phyloP scores from a whole-genome alignment of 345 rosid genomes.

The Populus nigra region DNA sequence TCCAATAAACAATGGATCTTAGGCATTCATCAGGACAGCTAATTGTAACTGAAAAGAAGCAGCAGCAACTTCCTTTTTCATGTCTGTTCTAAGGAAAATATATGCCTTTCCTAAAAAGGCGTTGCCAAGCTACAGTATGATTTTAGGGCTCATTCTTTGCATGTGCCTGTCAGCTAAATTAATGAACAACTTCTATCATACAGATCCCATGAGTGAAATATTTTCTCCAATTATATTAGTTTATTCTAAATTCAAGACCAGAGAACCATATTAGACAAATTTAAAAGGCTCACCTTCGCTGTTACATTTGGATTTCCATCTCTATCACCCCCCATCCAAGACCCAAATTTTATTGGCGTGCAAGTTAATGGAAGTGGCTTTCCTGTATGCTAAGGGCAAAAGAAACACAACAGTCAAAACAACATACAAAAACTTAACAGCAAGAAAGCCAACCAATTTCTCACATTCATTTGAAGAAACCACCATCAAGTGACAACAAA shows the following conservation, averaged over 20 bases:
- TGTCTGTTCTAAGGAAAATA: not conserved
- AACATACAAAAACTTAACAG: constrained; percentile 3
- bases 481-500: constrained; percentile 21
- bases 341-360: constrained; percentile 87
- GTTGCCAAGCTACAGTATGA: not conserved
- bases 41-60: not conserved
- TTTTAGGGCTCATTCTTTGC: not conserved
- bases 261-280: not conserved
- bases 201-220: not conserved
- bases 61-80: not conserved
- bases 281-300: constrained; percentile 56
- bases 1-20: not conserved
- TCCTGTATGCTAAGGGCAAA: constrained; percentile 60
- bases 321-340: constrained; percentile 99
- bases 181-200: not conserved
- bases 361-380: constrained; percentile 82
- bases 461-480: constrained; percentile 5
- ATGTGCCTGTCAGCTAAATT: not conserved
- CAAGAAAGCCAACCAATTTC: constrained; percentile 3
- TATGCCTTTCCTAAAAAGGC: not conserved
- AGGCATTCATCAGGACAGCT: not conserved
- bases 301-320: constrained; percentile 97
- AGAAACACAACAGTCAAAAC: not conserved
- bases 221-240: not conserved
- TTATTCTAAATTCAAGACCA: not conserved